phyloP scores from a whole-genome alignment of 2,329 filamentous ascomycete genomes.

The Beauveria sp. region DNA sequence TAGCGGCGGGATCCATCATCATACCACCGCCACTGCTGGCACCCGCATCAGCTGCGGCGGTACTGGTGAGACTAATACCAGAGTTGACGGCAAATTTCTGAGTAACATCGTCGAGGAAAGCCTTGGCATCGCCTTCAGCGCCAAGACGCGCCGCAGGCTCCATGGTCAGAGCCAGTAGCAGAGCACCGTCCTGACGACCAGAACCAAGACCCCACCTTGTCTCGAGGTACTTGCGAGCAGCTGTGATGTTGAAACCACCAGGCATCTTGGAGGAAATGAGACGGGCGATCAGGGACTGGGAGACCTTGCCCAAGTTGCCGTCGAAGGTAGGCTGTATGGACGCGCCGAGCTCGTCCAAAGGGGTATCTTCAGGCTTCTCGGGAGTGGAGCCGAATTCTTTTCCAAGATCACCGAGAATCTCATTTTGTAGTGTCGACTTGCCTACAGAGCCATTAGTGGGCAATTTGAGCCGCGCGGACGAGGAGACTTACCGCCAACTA shows the following conservation, averaged over 20 bases:
- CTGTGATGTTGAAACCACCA: conserved; percentile 97
- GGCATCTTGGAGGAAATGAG: conserved; percentile 99
- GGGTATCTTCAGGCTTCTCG: conserved; percentile 96
- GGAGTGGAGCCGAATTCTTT: conserved; percentile 98
- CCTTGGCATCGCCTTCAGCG: conserved; percentile 85
- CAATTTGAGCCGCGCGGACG: not conserved
- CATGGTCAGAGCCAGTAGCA: conserved; percentile 84
- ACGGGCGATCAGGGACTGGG: conserved; percentile 83
- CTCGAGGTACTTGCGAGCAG: conserved; percentile 90
- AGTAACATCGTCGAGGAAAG: conserved; percentile 78
- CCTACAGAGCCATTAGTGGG: conserved; percentile 40
- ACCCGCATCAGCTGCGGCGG: conserved; percentile 64
- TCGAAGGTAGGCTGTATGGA: conserved; percentile 99
- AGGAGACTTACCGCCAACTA: conserved; percentile 78
- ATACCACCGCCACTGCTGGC: conserved; percentile 71
- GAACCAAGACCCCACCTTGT: conserved; percentile 81
- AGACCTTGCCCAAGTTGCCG: conserved; percentile 95
- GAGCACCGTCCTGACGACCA: conserved; percentile 83
- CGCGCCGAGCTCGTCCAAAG: conserved; percentile 88
- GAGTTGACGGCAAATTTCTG: conserved; percentile 83
- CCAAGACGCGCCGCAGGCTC: conserved; percentile 84
- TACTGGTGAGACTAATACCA: conserved; percentile 75
- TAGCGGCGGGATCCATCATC: conserved; percentile 99
- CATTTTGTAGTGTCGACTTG: conserved; percentile 97
- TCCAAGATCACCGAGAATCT: conserved; percentile 93